A percentile compares a stretch with the other conserved stretches of the same genome.
Evolutionary conservation across 148 eudicot genomes (phyloP).

Genomic region (Chenopodium berlandieri): DNA sequence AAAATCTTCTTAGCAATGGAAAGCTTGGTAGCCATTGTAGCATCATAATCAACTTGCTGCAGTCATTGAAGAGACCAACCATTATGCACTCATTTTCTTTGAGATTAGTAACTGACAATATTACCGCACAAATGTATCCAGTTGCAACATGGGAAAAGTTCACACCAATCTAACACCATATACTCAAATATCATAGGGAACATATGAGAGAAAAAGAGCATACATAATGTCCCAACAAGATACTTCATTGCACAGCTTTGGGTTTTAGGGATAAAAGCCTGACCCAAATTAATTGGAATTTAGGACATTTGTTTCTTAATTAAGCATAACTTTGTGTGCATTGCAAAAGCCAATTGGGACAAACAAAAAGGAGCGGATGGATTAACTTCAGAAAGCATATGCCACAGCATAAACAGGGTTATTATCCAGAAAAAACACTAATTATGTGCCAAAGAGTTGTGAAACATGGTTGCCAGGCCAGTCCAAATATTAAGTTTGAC

Average conservation of each 20-base stretch:
- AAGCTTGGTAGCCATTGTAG: conserved; percentile 75
- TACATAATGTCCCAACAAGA: not conserved
- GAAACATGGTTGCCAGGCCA: not conserved
- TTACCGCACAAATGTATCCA: not conserved
- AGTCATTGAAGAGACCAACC: not conserved
- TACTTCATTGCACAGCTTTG: not conserved
- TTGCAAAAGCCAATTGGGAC: too few species aligned
- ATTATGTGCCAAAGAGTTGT: not conserved
- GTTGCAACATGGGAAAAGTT: not conserved
- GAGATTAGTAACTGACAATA: not conserved
- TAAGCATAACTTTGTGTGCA: not conserved
- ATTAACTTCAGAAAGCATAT: not conserved
- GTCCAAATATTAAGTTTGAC: not conserved
- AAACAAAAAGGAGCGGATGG: too few species aligned
- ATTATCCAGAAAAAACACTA: not conserved
- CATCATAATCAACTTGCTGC: conserved; percentile 96
- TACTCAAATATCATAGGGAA: not conserved
- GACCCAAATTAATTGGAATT: not conserved
- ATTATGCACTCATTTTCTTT: not conserved
- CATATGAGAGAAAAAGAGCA: not conserved
- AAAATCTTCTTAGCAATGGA: conserved; percentile 83
- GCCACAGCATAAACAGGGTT: not conserved
- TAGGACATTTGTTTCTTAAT: not conserved
- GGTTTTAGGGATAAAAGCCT: not conserved
- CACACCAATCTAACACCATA: not conserved